Percentiles rank a stretch among this genome's conserved stretches.
Conservation (phyloP, 148 eudicot genomes). For the Rhododendron williamsianum region DNA sequence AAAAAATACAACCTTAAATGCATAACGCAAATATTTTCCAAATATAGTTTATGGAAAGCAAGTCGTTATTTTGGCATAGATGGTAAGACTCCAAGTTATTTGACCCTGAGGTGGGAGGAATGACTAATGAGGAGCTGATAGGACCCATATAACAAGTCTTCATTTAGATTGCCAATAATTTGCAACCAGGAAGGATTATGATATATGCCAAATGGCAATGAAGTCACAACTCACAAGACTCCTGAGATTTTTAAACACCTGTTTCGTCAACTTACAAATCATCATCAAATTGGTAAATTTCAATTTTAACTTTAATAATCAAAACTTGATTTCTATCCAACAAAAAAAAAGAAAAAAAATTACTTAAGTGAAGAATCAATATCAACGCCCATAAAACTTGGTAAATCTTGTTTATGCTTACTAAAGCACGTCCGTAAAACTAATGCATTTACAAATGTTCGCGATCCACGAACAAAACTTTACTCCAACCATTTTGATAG, state of each 20-base stretch:
- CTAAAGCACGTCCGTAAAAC: neutral
- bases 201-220: neutral
- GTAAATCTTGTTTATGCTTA: neutral
- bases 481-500: neutral
- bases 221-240: neutral
- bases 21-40: neutral
- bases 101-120: neutral
- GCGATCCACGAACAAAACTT: too few species aligned
- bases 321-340: neutral
- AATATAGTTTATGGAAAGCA: neutral
- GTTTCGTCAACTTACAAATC: neutral
- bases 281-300: neutral
- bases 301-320: neutral
- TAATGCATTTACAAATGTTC: conserved; percentile 2
- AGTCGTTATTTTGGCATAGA: neutral
- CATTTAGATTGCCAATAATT: neutral
- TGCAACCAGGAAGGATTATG: neutral
- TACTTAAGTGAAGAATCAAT: neutral
- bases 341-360: neutral
- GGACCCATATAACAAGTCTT: neutral
- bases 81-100: neutral
- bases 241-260: neutral
- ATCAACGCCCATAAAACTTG: neutral
- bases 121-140: neutral
- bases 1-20: neutral